Conservation (phyloP, 116 monocot species). For the Trichopus zeylanicus region DNA sequence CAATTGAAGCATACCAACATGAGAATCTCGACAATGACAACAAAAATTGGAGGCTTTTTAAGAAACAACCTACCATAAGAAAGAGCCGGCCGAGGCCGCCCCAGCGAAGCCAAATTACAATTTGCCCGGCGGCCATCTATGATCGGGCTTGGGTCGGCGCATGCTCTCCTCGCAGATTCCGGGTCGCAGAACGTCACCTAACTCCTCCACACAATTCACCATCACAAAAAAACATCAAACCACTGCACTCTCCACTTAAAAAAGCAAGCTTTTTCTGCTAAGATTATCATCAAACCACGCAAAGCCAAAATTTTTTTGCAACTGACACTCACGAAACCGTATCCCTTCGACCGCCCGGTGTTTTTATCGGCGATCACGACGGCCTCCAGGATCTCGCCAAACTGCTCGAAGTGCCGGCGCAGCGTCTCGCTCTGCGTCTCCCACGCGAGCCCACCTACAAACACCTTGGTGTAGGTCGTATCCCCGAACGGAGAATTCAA, state of each 20-base stretch:
- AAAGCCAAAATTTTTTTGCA: neutral
- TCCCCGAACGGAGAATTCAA: slow-evolving; percentile 42
- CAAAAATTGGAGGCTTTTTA: neutral
- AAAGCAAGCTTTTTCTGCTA: neutral
- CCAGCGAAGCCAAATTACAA: slow-evolving; percentile 79
- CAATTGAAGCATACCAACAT: no score
- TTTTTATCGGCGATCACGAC: slow-evolving; percentile 57
- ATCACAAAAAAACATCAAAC: slow-evolving; percentile 1
- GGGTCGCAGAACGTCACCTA: slow-evolving; percentile 81
- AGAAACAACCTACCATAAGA: slow-evolving; percentile 24
- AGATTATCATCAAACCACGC: neutral
- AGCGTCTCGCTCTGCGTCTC: slow-evolving; percentile 58
- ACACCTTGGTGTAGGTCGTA: slow-evolving; percentile 55
- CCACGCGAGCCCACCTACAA: slow-evolving; percentile 69
- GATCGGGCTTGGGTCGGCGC: slow-evolving; percentile 60
- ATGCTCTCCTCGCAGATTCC: slow-evolving; percentile 64
- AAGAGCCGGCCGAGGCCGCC: slow-evolving; percentile 38
- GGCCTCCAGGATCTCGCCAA: slow-evolving; percentile 61
- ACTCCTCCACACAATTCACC: slow-evolving; percentile 21
- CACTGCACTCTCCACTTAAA: neutral
- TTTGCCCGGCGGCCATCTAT: slow-evolving; percentile 76
- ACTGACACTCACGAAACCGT: slow-evolving; percentile 51
- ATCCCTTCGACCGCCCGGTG: slow-evolving; percentile 60
- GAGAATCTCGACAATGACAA: no score
- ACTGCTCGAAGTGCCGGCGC: slow-evolving; percentile 45